Base-by-base conservation (phyloP, 179 eudicot genomes). In the Spinacia oleracea region DNA sequence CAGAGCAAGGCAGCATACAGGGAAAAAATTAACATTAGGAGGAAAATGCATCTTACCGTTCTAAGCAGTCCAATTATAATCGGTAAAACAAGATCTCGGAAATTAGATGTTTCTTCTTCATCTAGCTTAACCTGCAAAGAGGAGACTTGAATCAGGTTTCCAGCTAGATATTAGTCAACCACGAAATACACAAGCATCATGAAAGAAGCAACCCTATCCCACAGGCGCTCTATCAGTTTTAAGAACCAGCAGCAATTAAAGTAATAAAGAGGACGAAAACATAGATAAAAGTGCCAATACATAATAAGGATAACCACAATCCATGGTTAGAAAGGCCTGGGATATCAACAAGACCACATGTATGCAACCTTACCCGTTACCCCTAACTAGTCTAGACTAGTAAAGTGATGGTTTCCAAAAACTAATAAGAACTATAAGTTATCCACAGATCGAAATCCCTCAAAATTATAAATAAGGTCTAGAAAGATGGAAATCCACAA, bases 81-180 rank as follows among this genome's bases (percentile, higher is more conserved):
- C 34, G 99, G 99, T 46, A 96, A 90, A 83, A 96, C 93, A 81
- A 78, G 92, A 84, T 96, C 99, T 79, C 87, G 92, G 75, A 91
- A 86, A 78, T 79, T 87, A 55, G 96, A 88, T 65, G 87, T 75
- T 78, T 89, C 93, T 77, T 90, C 98, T 85, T 88, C 93, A 72
- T 91, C 91, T 81, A 87, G 73, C 77, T 78, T 83, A 78, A 88
- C 91, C 99, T 96, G 90, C 72, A 73, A 76, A 76, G 78, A 29
- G 73, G 34, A 74, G 0, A 60, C 32, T 9, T 31, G 27, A 32
- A 53, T 80, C 75, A 79, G 78, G 34, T 60, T 72, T 62, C 34
- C n/a, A 70, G 56, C 35, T 45, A 70, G 20, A 45, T 27, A 35
- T 27, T 45, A 46, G 73, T 25, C 50, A 67, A 45, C 62, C 35